Evolutionary conservation across 2,329 filamentous ascomycete genomes (phyloP), one percentile per base, ranked within the genome.

Genomic region (Aspergillus sp.): DNA sequence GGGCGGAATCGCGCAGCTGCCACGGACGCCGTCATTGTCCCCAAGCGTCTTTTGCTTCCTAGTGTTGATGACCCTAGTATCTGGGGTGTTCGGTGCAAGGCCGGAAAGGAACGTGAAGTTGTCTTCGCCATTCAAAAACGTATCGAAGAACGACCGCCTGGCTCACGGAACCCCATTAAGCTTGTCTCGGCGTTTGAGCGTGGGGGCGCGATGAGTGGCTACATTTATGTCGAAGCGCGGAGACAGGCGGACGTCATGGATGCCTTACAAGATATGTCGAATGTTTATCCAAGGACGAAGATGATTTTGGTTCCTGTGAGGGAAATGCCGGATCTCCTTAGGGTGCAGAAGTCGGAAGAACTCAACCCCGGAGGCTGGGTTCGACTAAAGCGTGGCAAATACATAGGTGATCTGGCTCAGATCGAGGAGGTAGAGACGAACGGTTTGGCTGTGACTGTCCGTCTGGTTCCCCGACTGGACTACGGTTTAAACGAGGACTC

Each of bases 11-110:
- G 89, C 39, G 82, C 85, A 55, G 84, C 84, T 26, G 84, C 86
- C 42, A 84, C 68, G 75, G 89, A 93, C 67, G 86, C 89, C 20
- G 85, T 88, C 3, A 85, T 93, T 48, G 87, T 96, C 3, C 92
- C 93, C 18, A 93, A 93, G 74, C 86, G 91, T 60, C 78, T 98
- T 42, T 83, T 98, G 12, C 86, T 98, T 43, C 95, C 95, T 4
- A 95, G 91, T 67, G 93, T 97, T 49, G 89, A 97, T 61, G 95
- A 99, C 73, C 95, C 95, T 1, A 92, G 90, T 67, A 98, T 99
- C 71, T 99, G 91, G 91, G 91, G 89, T 60, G 88, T 96, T 61
- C 88, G 90, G 67, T 96, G 92, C 77, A 95, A 95, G 72, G 91
- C 95, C 65, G 93, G 93, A 67, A 99, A 99, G 75, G 95, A 99